Conservation (phyloP, 2,329 filamentous ascomycete species). For the Erysiphe pulchra region DNA sequence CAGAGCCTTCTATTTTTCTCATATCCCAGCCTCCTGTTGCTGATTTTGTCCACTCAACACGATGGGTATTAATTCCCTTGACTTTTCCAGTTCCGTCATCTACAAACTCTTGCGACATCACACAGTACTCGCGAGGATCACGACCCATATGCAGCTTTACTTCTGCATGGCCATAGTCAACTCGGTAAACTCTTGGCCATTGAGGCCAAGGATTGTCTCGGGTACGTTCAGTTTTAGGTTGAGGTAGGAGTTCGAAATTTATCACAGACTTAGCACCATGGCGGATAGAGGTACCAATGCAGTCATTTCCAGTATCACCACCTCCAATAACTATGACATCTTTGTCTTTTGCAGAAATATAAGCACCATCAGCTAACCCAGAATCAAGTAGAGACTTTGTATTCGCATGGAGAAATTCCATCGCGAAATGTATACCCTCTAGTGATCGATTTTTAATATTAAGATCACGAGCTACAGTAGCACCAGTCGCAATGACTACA, state of each 20-base stretch:
- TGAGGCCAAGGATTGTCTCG: slow-evolving; percentile 95
- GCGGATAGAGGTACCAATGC: slow-evolving; percentile 85
- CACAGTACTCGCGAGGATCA: slow-evolving; percentile 88
- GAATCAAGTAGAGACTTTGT: slow-evolving; percentile 94
- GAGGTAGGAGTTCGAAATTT: slow-evolving; percentile 88
- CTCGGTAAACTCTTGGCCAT: slow-evolving; percentile 91
- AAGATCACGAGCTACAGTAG: slow-evolving; percentile 77
- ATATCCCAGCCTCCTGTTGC: slow-evolving; percentile 87
- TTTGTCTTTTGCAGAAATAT: slow-evolving; percentile 90
- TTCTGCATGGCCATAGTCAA: slow-evolving; percentile 94
- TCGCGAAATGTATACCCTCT: slow-evolving; percentile 80
- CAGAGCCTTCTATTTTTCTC: slow-evolving; percentile 83
- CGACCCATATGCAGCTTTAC: slow-evolving; percentile 91
- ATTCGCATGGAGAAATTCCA: slow-evolving; percentile 94
- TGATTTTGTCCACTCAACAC: slow-evolving; percentile 88
- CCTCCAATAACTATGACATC: slow-evolving; percentile 90
- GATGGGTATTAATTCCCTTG: slow-evolving; percentile 86
- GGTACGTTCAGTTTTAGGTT: slow-evolving; percentile 74
- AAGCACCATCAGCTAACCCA: slow-evolving; percentile 54
- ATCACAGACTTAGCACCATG: slow-evolving; percentile 88
- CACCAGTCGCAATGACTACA: slow-evolving; percentile 75
- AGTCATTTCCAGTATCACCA: slow-evolving; percentile 94
- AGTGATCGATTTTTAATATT: slow-evolving; percentile 74
- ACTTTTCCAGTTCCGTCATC: slow-evolving; percentile 69
- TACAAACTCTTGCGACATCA: slow-evolving; percentile 94